Evolutionary conservation across 2,329 filamentous ascomycete species (phyloP).

Genomic region (Ceratocystis cubensis): DNA sequence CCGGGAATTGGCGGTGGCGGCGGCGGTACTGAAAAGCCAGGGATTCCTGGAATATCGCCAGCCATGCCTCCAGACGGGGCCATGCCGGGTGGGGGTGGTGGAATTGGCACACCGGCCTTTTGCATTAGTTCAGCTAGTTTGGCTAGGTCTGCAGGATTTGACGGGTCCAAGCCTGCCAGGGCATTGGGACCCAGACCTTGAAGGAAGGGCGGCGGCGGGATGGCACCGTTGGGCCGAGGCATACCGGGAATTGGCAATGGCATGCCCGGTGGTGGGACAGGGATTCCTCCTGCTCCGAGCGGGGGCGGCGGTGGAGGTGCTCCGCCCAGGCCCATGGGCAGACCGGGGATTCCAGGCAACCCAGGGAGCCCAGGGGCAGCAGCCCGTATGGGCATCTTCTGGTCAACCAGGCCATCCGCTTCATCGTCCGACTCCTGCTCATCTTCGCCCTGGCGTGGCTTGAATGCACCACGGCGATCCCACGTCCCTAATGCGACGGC

Average conservation of each 20-base stretch:
- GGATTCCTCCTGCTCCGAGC: not conserved
- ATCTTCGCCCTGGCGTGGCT: slow-evolving; percentile 78
- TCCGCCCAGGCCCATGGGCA: slow-evolving; percentile 2
- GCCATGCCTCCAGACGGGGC: slow-evolving; percentile 31
- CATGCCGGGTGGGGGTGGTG: slow-evolving; percentile 40
- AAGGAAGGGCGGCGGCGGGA: slow-evolving; percentile 41
- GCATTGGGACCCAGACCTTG: slow-evolving; percentile 38
- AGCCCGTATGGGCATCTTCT: slow-evolving; percentile 59
- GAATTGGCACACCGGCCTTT: slow-evolving; percentile 50
- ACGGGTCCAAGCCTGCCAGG: slow-evolving; percentile 44
- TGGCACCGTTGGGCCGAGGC: slow-evolving; percentile 41
- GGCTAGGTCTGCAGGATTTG: slow-evolving; percentile 48
- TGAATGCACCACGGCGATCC: slow-evolving; percentile 65
- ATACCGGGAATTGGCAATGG: slow-evolving; percentile 28
- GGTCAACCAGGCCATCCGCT: slow-evolving; percentile 81
- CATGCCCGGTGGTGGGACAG: slow-evolving; percentile 24
- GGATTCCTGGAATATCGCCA: slow-evolving; percentile 26
- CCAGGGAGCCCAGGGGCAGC: slow-evolving; percentile 38
- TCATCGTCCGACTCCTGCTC: slow-evolving; percentile 91
- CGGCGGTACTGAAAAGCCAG: slow-evolving; percentile 27
- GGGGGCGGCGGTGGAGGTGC: not conserved
- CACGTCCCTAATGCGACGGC: slow-evolving; percentile 91
- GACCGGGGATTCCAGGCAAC: slow-evolving; percentile 29
- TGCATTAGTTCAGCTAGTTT: slow-evolving; percentile 53
- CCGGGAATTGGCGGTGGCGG: slow-evolving; percentile 26